Base-by-base conservation (phyloP, 352 stramenopile species). In the Phytopythium mirpurense region DNA sequence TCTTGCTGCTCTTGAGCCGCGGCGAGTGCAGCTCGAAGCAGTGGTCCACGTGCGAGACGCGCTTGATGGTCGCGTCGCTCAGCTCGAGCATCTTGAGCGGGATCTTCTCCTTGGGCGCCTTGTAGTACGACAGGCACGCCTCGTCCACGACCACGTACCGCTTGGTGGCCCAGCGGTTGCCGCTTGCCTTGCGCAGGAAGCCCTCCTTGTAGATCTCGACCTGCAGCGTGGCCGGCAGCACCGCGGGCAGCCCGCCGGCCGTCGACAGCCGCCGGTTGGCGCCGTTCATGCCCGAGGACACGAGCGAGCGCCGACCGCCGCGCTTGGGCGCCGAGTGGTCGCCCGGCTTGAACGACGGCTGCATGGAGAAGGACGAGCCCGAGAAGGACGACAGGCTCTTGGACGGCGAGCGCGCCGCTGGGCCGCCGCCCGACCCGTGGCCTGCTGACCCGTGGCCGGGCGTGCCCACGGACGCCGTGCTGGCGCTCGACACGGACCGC, bases 101-200 rank as follows among this genome's bases (percentile, higher is more conserved):
- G 48, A 95, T 89, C 51, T 78, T 77, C 51, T 95, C 85, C 32
- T 90, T 91, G 18, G 83, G 70, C 0, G 70, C 74, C 67, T 93
- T 95, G 73, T 93, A 95, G 64, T 90, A 90, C 16, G 85, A 86
- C 45, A 95, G 56, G 53, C 80, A 93, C 5, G 82, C 67, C 47
- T 93, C 80, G 51, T 96, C 86, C 16, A 94, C 71, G 62, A 95
- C 83, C 37, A 96, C 86, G 61, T 94, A 92, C 5, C 86, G 83
- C 62, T 94, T 94, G 16, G 72, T 90, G 6, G 86, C 86, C 74
- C 83, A 88, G 5, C 81, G 82, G 60, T 83, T 86, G 3, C 83
- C 83, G 26, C 82, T 94, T 16, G 81, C 78, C 55, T 90, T 95
- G 59, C 79, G 82, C 41, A 96, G 45, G 54, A 86, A 93, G 19